These are phyloP conservation scores for Trichophyton benhamiae DNA, from an alignment of 2,329 filamentous ascomycete genomes.

Conservation along the genomic window DNA sequence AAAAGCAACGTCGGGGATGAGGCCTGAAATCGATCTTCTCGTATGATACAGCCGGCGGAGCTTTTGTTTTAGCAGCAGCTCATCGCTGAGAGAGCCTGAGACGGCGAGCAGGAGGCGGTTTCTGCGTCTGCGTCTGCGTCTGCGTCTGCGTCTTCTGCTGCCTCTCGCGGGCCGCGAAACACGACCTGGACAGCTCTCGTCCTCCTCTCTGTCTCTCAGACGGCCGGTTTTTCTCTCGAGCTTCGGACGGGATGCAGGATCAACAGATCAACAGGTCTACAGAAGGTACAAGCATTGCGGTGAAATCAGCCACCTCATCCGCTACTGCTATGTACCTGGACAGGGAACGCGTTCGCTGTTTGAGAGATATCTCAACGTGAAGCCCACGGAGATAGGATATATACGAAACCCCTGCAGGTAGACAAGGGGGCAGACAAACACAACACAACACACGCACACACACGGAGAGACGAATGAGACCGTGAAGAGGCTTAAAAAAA, in stretches of 20 bases:
- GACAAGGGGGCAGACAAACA: neutral
- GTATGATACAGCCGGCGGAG: too few species aligned
- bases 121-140: too few species aligned
- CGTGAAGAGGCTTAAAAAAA: neutral
- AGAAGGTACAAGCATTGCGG: constrained; percentile 1
- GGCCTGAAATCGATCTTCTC: neutral
- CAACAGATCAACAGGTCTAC: constrained; percentile 4
- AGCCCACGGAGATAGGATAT: neutral
- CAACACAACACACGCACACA: neutral
- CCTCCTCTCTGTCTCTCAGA: neutral
- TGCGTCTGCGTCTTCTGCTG: too few species aligned
- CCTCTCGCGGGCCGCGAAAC: too few species aligned
- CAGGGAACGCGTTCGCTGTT: neutral
- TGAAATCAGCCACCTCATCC: constrained; percentile 4
- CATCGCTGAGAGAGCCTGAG: too few species aligned
- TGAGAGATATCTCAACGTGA: neutral
- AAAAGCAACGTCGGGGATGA: neutral
- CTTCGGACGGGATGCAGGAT: neutral
- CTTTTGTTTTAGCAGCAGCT: too few species aligned
- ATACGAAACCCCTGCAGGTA: neutral
- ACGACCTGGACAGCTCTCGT: neutral
- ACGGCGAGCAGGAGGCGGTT: too few species aligned
- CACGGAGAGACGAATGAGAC: neutral
- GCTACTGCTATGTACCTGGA: neutral
- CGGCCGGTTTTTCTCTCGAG: neutral